phyloP scores from a whole-genome alignment of 257 asterid species.

The Mitragyna speciosa region DNA sequence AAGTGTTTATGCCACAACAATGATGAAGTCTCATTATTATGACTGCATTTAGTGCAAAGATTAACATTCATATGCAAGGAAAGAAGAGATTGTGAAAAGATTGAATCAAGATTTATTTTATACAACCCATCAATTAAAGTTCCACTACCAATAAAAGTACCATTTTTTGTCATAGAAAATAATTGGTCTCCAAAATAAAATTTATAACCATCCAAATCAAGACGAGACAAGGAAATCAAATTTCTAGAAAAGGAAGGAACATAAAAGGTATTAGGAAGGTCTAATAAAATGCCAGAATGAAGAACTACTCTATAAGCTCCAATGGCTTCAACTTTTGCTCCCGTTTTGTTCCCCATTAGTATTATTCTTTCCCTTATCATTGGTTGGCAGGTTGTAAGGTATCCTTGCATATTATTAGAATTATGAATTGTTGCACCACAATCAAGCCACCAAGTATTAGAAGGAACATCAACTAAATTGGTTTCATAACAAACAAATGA shows the following conservation, averaged over 20 bases:
- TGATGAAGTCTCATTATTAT: no score
- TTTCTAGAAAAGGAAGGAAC: background rate
- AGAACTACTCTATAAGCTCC: background rate
- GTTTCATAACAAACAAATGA: conserved; percentile 6
- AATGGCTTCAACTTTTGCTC: no score
- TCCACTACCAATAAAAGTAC: background rate
- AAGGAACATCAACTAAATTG: background rate
- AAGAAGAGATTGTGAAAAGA: no score
- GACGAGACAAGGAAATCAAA: background rate
- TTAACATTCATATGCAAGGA: no score
- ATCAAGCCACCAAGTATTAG: background rate
- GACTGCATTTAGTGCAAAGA: no score
- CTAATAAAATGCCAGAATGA: background rate
- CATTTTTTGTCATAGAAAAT: background rate
- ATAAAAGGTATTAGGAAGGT: background rate
- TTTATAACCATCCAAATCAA: background rate
- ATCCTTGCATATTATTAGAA: no score
- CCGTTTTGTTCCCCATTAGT: no score
- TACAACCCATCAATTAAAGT: background rate
- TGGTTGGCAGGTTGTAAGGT: no score
- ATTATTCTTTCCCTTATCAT: no score
- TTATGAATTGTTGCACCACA: no score
- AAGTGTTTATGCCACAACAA: no score
- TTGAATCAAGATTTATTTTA: background rate
- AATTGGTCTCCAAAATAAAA: background rate